Base-by-base conservation (phyloP, 768 basidiomycete genomes). In the Mycena sanguinolenta region DNA sequence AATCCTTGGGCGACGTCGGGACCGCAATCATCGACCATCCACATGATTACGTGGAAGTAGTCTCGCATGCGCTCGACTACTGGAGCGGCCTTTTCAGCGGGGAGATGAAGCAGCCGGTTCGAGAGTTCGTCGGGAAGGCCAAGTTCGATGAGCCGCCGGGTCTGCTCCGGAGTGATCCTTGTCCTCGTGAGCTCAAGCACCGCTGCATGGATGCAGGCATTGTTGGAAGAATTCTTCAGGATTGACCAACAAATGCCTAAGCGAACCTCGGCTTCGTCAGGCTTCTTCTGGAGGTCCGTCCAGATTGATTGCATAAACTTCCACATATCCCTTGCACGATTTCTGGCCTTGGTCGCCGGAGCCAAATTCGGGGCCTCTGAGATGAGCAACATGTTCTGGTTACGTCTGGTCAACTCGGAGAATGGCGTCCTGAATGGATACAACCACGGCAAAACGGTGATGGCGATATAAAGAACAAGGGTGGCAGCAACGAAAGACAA, bases 401-500 rank as follows among this genome's bases (percentile, higher is more conserved):
- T 39, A 8, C 30, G 23, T 1, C 16, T 23, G 27, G 10, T n/a
- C 25, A 64, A 16, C 6, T 64, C 38, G 5, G 63, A 64, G 53
- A 64, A 55, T 4, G 63, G 63, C 4, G 63, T 64, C n/a, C 63
- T 36, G 30, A 55, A 64, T 10, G 63, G 63, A n/a, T 17, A 64
- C 17, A 55, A n/a, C 53, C 52, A 55, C 1, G 63, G 63, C 25
- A 64, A 34, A 10, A 55, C 39, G n/a, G 63, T 64, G n/a, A 64
- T 55, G 30, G 36, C 38, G 21, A 64, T 36, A 32, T 64, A 64
- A 13, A 64, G 36, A 7, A 55, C 17, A 42, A 39, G 21, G 8
- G 63, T 64, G 27, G 53, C 27, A 14, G 53, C 63, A 54, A 64
- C 63, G 10, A 64, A 23, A 54, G 63, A 27, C 12, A 64, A 25